Percentiles rank a stretch among this genome's conserved stretches.
Evolutionary conservation across 306 rosid species (phyloP).

Genomic region (Lupinus albus): DNA sequence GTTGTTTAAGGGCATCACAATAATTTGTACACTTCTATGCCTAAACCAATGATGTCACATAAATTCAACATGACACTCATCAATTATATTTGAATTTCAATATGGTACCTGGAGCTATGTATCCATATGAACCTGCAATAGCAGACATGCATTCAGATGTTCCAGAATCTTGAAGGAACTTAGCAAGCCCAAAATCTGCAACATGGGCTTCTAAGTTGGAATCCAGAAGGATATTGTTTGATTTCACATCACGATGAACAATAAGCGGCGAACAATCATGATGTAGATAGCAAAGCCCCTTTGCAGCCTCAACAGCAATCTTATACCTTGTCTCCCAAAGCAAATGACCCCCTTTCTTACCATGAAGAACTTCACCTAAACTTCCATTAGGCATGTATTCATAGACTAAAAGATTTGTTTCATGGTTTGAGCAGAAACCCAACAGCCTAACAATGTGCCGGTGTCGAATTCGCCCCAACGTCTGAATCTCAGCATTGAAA

Average conservation of each 20-base stretch:
- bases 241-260: slow-evolving; percentile 62
- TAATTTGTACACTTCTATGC: slow-evolving; percentile 37
- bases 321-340: slow-evolving; percentile 81
- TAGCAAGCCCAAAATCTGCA: slow-evolving; percentile 78
- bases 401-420: slow-evolving; percentile 73
- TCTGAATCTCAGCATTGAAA: slow-evolving; percentile 78
- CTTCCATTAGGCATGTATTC: slow-evolving; percentile 68
- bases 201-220: slow-evolving; percentile 56
- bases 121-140: slow-evolving; percentile 90
- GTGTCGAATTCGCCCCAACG: slow-evolving; percentile 75
- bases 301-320: slow-evolving; percentile 80
- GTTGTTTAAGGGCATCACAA: slow-evolving; percentile 36
- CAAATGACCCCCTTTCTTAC: slow-evolving; percentile 77
- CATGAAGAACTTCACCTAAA: slow-evolving; percentile 81
- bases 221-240: slow-evolving; percentile 55
- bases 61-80: slow-evolving; percentile 30
- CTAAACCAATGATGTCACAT: slow-evolving; percentile 24
- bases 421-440: slow-evolving; percentile 87
- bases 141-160: slow-evolving; percentile 91
- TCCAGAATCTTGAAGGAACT: slow-evolving; percentile 77
- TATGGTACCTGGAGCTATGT: slow-evolving; percentile 85
- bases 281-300: slow-evolving; percentile 80
- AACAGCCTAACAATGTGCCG: slow-evolving; percentile 78
- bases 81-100: slow-evolving; percentile 11
- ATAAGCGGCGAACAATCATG: slow-evolving; percentile 86